A percentile compares a stretch with the other conserved stretches of the same genome.
Evolutionary conservation across 176 grass and related monocot genomes (phyloP).

Genomic region (Typha latifolia): DNA sequence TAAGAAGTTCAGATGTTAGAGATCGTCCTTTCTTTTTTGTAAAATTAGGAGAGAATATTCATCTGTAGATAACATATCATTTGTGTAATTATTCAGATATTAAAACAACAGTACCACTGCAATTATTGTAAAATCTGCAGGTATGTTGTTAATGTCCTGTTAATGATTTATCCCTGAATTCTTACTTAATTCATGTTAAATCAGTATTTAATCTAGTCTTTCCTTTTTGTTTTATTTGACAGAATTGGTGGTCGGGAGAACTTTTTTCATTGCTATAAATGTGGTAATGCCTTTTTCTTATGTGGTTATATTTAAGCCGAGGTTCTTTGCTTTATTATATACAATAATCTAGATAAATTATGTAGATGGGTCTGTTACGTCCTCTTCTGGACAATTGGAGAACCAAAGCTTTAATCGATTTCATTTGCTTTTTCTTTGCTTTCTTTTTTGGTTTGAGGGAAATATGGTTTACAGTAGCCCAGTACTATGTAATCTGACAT

Average conservation of each 20-base stretch:
- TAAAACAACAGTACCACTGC: slow-evolving; percentile 92
- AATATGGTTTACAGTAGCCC: no score
- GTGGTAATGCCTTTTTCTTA: slow-evolving; percentile 38
- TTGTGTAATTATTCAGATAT: slow-evolving; percentile 43
- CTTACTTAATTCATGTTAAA: not conserved
- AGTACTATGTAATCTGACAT: no score
- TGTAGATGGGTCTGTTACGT: no score
- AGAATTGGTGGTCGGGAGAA: slow-evolving; percentile 89
- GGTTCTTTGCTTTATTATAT: not conserved
- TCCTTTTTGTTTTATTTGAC: slow-evolving; percentile 12
- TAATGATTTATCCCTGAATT: not conserved
- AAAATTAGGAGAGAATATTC: not conserved
- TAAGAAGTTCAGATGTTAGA: slow-evolving; percentile 16
- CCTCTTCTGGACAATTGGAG: no score
- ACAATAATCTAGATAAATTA: no score
- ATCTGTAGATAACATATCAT: slow-evolving; percentile 10
- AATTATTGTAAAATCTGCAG: slow-evolving; percentile 86
- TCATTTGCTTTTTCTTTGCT: no score
- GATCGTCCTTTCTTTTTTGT: not conserved
- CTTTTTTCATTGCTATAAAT: slow-evolving; percentile 90
- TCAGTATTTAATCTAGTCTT: not conserved
- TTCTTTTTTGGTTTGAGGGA: no score
- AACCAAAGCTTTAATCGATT: no score
- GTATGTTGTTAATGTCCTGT: slow-evolving; percentile 8
- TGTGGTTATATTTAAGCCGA: not conserved